phyloP scores from a whole-genome alignment of 2,329 filamentous ascomycete species.

The Beauveria brongniartii region DNA sequence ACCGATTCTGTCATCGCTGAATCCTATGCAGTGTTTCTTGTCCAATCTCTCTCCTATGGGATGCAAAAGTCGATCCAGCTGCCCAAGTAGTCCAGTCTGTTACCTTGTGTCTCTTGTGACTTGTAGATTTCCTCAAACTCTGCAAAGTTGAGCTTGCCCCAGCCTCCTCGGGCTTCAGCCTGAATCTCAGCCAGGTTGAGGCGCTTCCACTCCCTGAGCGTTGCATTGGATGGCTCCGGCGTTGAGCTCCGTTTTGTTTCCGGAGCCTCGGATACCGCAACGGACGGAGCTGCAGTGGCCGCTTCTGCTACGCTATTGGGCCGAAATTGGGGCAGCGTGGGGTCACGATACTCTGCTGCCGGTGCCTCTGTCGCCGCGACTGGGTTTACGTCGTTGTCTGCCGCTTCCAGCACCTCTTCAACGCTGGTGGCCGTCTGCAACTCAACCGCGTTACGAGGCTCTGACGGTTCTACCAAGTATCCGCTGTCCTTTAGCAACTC shows the following conservation, averaged over 20 bases:
- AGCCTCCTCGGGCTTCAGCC: conserved; percentile 64
- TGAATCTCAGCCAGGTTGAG: conserved; percentile 61
- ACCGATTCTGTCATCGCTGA: neutral
- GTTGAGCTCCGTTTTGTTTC: conserved; percentile 14
- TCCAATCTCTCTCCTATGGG: conserved; percentile 32
- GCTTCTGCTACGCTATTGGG: conserved; percentile 38
- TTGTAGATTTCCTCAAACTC: conserved; percentile 76
- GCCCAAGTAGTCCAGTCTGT: conserved; percentile 70
- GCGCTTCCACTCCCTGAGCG: conserved; percentile 40
- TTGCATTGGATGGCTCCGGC: conserved; percentile 17
- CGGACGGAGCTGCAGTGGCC: neutral
- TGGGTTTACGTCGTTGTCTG: conserved; percentile 12
- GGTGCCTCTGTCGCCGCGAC: conserved; percentile 11
- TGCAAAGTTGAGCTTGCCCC: conserved; percentile 65
- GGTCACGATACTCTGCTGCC: conserved; percentile 38
- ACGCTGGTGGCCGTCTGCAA: conserved; percentile 20
- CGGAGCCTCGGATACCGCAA: neutral
- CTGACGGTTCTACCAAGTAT: conserved; percentile 32
- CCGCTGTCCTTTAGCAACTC: conserved; percentile 36
- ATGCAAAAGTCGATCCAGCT: conserved; percentile 85
- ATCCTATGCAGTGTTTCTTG: neutral
- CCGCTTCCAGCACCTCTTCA: conserved; percentile 16
- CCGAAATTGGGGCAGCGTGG: conserved; percentile 61
- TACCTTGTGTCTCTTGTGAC: conserved; percentile 52
- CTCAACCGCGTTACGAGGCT: conserved; percentile 25